phyloP scores from a whole-genome alignment of 2,329 filamentous ascomycete genomes.

The Paecilomyces formosus region DNA sequence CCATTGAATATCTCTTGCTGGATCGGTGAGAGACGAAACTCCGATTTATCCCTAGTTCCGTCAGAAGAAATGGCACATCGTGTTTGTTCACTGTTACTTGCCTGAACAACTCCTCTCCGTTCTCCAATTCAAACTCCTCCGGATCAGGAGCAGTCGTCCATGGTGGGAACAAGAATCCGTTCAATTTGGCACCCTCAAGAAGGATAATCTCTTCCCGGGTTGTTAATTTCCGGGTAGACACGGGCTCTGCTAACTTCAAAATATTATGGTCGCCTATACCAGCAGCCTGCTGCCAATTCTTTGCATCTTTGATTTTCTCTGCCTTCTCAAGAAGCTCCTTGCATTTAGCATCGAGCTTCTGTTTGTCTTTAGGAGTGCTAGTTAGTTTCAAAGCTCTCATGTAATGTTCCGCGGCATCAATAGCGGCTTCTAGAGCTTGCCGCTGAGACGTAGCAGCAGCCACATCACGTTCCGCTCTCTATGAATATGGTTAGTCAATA shows the following conservation, averaged over 20 bases:
- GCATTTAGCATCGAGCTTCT: slow-evolving; percentile 61
- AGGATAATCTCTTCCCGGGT: slow-evolving; percentile 70
- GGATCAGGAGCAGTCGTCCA: slow-evolving; percentile 62
- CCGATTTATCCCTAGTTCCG: slow-evolving; percentile 54
- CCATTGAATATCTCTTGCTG: slow-evolving; percentile 71
- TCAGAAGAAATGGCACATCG: slow-evolving; percentile 13
- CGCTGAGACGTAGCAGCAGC: slow-evolving; percentile 45
- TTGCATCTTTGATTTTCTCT: slow-evolving; percentile 61
- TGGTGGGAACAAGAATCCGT: slow-evolving; percentile 75
- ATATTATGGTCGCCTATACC: slow-evolving; percentile 15
- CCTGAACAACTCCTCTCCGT: slow-evolving; percentile 54
- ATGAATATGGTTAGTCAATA: slow-evolving; percentile 16
- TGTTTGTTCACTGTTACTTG: slow-evolving; percentile 34
- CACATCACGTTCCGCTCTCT: slow-evolving; percentile 51
- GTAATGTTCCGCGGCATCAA: slow-evolving; percentile 71
- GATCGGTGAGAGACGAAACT: slow-evolving; percentile 63
- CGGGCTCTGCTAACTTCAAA: slow-evolving; percentile 37
- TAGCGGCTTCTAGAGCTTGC: slow-evolving; percentile 66
- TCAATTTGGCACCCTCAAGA: slow-evolving; percentile 67
- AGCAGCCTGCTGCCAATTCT: slow-evolving; percentile 21
- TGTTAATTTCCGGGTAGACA: slow-evolving; percentile 54
- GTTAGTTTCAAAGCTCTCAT: slow-evolving; percentile 66
- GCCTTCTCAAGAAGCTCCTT: slow-evolving; percentile 62
- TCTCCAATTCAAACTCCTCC: slow-evolving; percentile 52
- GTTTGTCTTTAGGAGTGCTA: slow-evolving; percentile 54